phyloP scores from a whole-genome alignment of 306 rosid genomes.

The Ziziphus jujuba region DNA sequence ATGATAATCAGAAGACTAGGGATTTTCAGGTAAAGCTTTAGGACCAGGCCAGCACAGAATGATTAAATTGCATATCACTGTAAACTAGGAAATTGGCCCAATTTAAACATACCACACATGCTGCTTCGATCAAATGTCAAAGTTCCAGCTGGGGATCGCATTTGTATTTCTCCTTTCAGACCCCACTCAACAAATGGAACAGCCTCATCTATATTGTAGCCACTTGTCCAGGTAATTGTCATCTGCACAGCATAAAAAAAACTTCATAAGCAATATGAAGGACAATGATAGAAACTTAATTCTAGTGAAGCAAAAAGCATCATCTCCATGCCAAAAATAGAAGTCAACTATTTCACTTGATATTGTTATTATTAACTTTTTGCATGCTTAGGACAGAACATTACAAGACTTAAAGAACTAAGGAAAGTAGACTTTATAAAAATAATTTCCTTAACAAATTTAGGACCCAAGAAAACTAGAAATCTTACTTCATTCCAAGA shows the following conservation, averaged over 20 bases:
- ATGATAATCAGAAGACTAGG: too few species aligned
- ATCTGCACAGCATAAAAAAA: slow-evolving; percentile 48
- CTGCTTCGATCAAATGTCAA: slow-evolving; percentile 61
- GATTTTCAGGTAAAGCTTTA: too few species aligned
- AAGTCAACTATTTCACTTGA: too few species aligned
- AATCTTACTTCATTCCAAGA: slow-evolving; percentile 72
- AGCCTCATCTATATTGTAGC: slow-evolving; percentile 67
- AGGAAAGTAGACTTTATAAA: neutral
- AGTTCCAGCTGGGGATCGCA: slow-evolving; percentile 75
- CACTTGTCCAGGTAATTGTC: slow-evolving; percentile 95
- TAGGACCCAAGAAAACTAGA: neutral
- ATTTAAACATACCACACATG: slow-evolving; percentile 71
- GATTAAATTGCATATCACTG: neutral
- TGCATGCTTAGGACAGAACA: neutral
- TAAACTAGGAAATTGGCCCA: neutral
- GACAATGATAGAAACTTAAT: too few species aligned
- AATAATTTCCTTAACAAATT: neutral
- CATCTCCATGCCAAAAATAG: too few species aligned
- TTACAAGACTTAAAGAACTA: neutral
- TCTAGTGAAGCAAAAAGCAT: too few species aligned
- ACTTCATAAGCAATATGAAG: too few species aligned
- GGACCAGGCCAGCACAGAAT: neutral
- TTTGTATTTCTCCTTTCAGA: slow-evolving; percentile 30
- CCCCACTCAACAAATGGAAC: slow-evolving; percentile 72
- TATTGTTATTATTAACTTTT: too few species aligned